Conservation (phyloP, 1,284 basidiomycete species). For the Puccinia polysora region DNA sequence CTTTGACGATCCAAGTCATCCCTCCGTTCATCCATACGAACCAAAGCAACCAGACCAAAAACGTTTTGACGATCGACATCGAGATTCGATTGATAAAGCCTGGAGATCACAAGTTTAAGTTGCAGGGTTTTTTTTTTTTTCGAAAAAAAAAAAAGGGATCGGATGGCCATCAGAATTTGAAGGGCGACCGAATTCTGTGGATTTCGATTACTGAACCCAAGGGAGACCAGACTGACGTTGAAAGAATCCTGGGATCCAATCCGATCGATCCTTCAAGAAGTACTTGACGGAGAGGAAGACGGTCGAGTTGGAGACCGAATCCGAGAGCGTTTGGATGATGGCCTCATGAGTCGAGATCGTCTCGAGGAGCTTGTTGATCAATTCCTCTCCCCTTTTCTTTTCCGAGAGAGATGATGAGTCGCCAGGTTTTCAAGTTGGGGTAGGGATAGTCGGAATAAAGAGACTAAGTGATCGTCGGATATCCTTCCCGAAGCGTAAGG, state of each 20-base stretch:
- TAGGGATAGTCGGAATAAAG: too few relatives aligned
- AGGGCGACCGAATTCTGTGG: background rate
- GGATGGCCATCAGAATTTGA: background rate
- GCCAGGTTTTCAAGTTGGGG: too few relatives aligned
- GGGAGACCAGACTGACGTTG: background rate
- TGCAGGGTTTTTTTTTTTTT: background rate
- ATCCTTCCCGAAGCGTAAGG: background rate
- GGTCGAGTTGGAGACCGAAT: constrained; percentile 9
- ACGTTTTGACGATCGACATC: background rate
- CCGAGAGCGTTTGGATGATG: constrained; percentile 12
- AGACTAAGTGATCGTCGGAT: too few relatives aligned
- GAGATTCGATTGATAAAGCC: background rate
- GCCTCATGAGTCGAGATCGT: constrained; percentile 12
- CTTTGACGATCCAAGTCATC: constrained; percentile 9
- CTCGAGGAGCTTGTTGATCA: constrained; percentile 8
- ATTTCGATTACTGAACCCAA: background rate
- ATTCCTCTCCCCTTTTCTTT: constrained; percentile 11
- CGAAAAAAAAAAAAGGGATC: too few relatives aligned
- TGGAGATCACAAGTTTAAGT: background rate
- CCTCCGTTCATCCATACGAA: constrained; percentile 20
- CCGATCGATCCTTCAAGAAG: background rate
- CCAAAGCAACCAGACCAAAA: constrained; percentile 11
- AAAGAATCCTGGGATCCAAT: background rate
- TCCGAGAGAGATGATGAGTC: too few relatives aligned
- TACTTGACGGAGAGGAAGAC: constrained; percentile 14